Evolutionary conservation across 768 basidiomycete species (phyloP), one percentile per base, ranked within the genome.

Genomic region (Lentinula boryana): DNA sequence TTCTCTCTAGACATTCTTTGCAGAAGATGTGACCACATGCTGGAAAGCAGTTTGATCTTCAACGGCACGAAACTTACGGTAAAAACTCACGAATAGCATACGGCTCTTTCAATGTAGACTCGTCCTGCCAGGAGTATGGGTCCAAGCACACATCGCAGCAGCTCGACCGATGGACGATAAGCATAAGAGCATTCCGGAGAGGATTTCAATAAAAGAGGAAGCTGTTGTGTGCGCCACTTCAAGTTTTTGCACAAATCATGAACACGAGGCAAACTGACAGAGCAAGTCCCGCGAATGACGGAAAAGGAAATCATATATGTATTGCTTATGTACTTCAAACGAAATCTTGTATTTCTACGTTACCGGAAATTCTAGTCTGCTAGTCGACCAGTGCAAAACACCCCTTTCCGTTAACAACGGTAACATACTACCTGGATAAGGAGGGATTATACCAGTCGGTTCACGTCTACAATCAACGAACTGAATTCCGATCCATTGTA

Each of bases 1-100:
- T 76, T 16, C 75, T 74, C 59, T 74, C 72, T 51, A 89, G 76
- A 66, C 87, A 89, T 59, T 86, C 88, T 18, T 33, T 58, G 13
- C 57, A n/a, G n/a, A 12, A 56, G 31, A 56, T 44, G 56, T 60
- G 60, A 27, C 66, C 53, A 59, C 58, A 36, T 41, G 32, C 52
- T 50, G 52, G 10, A 31, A 60, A 33, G 13, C 41, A 16, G 60
- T 10, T 21, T 7, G 13, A 27, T 27, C 27, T 32, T 5, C 38
- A 35, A 13, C 56, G 58, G 32, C 52, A 62, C 33, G 56, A 62
- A 63, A 61, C 62, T 27, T 0, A 61, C 57, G 48, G 23, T 31
- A 38, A 48, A 51, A 52, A 79, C 87, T 69, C 68, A 89, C 88
- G 80, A 63, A 91, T 89, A 12, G 83, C 86, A 70, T 88, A 83